These are phyloP conservation scores for Metschnikowia lachancei DNA, from an alignment of 805 yeast genomes.

Conservation along the genomic window DNA sequence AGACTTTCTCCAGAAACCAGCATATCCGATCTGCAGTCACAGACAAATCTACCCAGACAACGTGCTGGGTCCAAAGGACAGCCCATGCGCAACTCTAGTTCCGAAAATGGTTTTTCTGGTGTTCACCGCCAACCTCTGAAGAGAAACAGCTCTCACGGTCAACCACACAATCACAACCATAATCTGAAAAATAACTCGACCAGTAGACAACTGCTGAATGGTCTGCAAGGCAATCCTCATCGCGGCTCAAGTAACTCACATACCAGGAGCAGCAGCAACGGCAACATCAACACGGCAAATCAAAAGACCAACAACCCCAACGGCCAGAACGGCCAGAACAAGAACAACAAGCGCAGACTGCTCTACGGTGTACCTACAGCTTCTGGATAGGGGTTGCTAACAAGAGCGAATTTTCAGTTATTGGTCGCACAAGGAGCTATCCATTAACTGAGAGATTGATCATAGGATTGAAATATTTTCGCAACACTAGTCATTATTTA, in stretches of 20 bases:
- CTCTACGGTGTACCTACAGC: constrained; percentile 28
- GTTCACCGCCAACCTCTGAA: constrained; percentile 10
- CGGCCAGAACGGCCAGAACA: constrained; percentile 14
- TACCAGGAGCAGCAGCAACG: constrained; percentile 3
- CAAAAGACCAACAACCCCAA: constrained; percentile 11
- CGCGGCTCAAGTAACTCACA: constrained; percentile 1
- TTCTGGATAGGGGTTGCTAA: constrained; percentile 11
- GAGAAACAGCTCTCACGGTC: constrained; percentile 7
- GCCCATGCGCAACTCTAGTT: background rate
- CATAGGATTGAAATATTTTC: background rate
- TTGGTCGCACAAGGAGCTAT: constrained; percentile 1
- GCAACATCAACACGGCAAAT: constrained; percentile 1
- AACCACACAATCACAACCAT: constrained; percentile 1
- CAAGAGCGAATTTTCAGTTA: background rate
- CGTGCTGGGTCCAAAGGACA: constrained; percentile 6
- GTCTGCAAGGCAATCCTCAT: constrained; percentile 8
- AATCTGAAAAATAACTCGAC: constrained; percentile 5
- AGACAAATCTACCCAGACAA: constrained; percentile 11
- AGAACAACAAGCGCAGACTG: constrained; percentile 31
- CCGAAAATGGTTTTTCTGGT: constrained; percentile 6
- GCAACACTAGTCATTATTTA: constrained; percentile 1
- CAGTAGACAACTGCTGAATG: constrained; percentile 10
- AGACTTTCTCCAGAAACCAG: constrained; percentile 24
- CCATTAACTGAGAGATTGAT: background rate
- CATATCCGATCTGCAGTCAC: constrained; percentile 21